Percentiles rank a stretch among this genome's conserved stretches.
phyloP scores from a whole-genome alignment of 352 stramenopile genomes.

The Phytophthora litchii region DNA sequence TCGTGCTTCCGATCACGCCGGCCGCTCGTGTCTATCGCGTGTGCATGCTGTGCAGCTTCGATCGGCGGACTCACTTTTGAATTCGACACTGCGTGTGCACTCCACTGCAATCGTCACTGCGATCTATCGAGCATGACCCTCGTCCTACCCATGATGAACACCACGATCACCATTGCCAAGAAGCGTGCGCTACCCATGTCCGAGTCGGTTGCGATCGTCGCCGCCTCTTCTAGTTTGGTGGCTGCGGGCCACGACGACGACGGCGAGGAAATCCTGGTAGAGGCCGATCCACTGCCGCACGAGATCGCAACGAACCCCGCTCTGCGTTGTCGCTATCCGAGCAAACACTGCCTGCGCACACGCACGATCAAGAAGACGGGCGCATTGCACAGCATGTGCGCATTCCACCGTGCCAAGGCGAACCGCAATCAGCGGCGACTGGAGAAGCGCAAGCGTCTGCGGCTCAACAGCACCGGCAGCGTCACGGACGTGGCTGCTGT shows the following conservation, averaged over 20 bases:
- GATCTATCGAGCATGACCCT: background rate
- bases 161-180: slow-evolving; percentile 12
- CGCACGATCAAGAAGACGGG: slow-evolving; percentile 70
- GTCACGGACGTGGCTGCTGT: background rate
- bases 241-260: slow-evolving; percentile 31
- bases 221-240: background rate
- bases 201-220: background rate
- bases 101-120: background rate
- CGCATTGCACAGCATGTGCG: slow-evolving; percentile 63
- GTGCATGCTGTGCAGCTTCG: background rate
- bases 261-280: slow-evolving; percentile 39
- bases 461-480: slow-evolving; percentile 14
- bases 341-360: slow-evolving; percentile 55
- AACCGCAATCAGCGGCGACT: slow-evolving; percentile 62
- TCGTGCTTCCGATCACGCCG: slow-evolving; percentile 20
- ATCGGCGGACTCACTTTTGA: slow-evolving; percentile 23
- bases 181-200: slow-evolving; percentile 14
- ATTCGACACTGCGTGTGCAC: slow-evolving; percentile 21
- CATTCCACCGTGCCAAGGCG: slow-evolving; percentile 61
- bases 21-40: slow-evolving; percentile 18
- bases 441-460: slow-evolving; percentile 47
- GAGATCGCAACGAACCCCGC: slow-evolving; percentile 43
- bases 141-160: background rate
- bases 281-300: slow-evolving; percentile 43
- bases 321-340: slow-evolving; percentile 57